These are phyloP conservation scores for Cornus controversa DNA, from an alignment of 148 eudicot genomes.

Conservation along the genomic window DNA sequence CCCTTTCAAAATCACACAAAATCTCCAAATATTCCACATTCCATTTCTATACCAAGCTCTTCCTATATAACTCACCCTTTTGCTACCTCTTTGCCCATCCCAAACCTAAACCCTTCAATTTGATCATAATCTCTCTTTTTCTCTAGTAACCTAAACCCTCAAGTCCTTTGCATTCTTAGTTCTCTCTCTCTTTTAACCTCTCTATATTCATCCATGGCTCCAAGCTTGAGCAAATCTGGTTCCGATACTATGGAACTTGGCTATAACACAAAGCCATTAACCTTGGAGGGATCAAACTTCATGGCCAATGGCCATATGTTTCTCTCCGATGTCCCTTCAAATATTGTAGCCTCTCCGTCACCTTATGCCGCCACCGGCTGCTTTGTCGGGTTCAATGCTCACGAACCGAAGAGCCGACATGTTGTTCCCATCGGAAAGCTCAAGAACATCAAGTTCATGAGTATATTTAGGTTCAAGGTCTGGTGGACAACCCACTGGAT, in stretches of 20 bases:
- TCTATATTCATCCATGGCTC: conserved; percentile 46
- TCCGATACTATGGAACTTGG: conserved; percentile 27
- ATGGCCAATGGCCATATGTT: conserved; percentile 59
- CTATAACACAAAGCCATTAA: conserved; percentile 12
- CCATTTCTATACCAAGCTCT: neutral
- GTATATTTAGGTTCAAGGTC: conserved; percentile 86
- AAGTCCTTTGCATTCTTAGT: neutral
- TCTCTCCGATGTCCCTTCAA: conserved; percentile 61
- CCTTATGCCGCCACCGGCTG: conserved; percentile 35
- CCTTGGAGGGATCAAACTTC: conserved; percentile 51
- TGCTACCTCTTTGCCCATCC: neutral
- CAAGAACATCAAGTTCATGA: conserved; percentile 62
- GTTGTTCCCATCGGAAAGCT: conserved; percentile 74
- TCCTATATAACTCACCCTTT: neutral
- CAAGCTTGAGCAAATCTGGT: conserved; percentile 44
- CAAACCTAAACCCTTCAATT: neutral
- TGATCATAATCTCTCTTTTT: too few relatives aligned
- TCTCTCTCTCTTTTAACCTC: neutral
- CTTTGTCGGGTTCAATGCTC: conserved; percentile 63
- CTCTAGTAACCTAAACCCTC: neutral
- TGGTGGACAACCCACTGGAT: conserved; percentile 99
- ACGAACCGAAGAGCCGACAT: conserved; percentile 41
- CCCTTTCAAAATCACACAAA: too few relatives aligned
- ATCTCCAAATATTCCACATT: neutral
- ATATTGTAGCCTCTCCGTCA: conserved; percentile 38